Base-by-base conservation (phyloP, 2,329 filamentous ascomycete genomes). In the Blastomyces parvus region DNA sequence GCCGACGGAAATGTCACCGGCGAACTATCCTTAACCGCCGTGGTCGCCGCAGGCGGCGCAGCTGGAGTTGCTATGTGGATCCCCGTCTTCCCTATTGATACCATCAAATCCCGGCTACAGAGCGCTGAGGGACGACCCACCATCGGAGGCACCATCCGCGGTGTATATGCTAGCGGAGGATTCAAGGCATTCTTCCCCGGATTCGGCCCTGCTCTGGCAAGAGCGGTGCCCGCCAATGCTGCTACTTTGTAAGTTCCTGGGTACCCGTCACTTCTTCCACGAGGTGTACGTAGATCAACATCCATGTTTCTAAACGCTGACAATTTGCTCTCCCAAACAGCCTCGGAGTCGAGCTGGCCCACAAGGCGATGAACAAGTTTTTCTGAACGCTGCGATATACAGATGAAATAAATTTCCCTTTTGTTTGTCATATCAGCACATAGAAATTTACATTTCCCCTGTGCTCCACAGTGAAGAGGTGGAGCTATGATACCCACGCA, bases 11-110 rank as follows among this genome's bases (percentile, higher is more conserved):
- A 88, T 72, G 84, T 89, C 1, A 84, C 82, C 4, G 92, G 91
- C 52, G 82, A 94, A 70, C 79, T 97, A 64, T 93, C 88, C 71
- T 81, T 99, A 66, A 80, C 85, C 1, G 94, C 94, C 13, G 84
- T 99, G 63, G 90, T 92, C 70, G 84, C 86, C 36, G 94, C 94
- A 1, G 94, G 94, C 70, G 94, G 90, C 66, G 89, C 88, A 3
- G 94, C 94, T 0, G 94, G 94, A 72, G 85, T 99, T 33, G 94
- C 94, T 66, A 99, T 99, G 94, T 99, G 94, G 94, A 94, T 97
- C 69, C 92, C 94, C 62, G 92, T 99, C 52, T 99, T 99, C 84
- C 94, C 94, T 27, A 84, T 99, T 67, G 94, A 99, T 73, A 99
- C 94, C 0, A 87, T 99, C 79, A 99, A 99, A 85, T 92, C 88